These are phyloP conservation scores for Ustilago crameri DNA, from an alignment of 1,284 basidiomycete genomes.

Conservation along the genomic window DNA sequence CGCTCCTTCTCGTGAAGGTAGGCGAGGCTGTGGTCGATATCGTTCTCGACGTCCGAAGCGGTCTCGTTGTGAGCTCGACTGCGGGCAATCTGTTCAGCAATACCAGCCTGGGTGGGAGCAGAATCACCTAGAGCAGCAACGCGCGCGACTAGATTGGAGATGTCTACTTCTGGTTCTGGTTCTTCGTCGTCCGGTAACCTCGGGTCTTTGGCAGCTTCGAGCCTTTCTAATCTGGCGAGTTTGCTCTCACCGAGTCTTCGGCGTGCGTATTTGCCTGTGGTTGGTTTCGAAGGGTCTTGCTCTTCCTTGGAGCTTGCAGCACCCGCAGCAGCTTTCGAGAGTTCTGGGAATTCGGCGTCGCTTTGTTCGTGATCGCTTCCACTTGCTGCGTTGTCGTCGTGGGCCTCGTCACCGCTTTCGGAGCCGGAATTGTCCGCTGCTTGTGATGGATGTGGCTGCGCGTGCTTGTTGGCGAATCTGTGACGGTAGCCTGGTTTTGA, in stretches of 20 bases:
- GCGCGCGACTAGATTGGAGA: conserved; percentile 51
- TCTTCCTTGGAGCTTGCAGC: conserved; percentile 1
- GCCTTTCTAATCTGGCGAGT: conserved; percentile 46
- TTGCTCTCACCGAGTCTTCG: conserved; percentile 56
- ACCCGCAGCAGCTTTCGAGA: conserved; percentile 25
- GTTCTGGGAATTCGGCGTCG: conserved; percentile 33
- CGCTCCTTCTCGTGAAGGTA: conserved; percentile 53
- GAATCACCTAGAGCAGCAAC: conserved; percentile 52
- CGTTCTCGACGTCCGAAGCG: conserved; percentile 51
- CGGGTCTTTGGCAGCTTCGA: conserved; percentile 49
- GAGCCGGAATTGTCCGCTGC: conserved; percentile 8
- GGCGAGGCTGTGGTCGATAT: conserved; percentile 55
- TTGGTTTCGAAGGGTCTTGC: conserved; percentile 20
- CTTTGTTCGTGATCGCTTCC: conserved; percentile 22
- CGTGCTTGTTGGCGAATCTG: conserved; percentile 22
- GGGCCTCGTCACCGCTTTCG: conserved; percentile 5
- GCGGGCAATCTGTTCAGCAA: conserved; percentile 28
- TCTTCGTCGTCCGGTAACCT: conserved; percentile 46
- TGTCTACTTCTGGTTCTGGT: conserved; percentile 63
- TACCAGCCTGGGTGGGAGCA: conserved; percentile 33
- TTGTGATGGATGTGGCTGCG: conserved; percentile 1
- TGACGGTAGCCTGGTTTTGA: conserved; percentile 32
- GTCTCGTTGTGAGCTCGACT: conserved; percentile 43
- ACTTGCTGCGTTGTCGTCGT: conserved; percentile 11
- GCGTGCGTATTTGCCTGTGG: conserved; percentile 50